Conservation (phyloP, 108 stramenopile species). For the Pseudonitzschia pungens region DNA sequence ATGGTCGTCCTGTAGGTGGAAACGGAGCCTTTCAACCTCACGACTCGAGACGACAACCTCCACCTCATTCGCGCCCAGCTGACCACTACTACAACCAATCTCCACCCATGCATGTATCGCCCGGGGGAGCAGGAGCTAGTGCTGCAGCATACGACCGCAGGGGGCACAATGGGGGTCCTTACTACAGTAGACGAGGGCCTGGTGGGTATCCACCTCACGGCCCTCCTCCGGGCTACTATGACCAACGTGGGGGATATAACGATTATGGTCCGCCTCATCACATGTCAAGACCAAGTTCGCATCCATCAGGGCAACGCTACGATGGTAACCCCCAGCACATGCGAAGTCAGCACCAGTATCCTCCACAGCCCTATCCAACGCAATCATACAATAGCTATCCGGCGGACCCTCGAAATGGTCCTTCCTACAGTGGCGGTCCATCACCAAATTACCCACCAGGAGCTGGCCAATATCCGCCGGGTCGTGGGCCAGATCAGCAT, state of each 20-base stretch:
- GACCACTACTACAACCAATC: constrained; percentile 23
- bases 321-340: constrained; percentile 12
- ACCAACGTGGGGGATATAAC: constrained; percentile 10
- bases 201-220: constrained; percentile 51
- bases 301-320: constrained; percentile 17
- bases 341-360: constrained; percentile 19
- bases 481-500: constrained; percentile 17
- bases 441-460: constrained; percentile 21
- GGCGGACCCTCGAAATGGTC: constrained; percentile 4
- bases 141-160: constrained; percentile 15
- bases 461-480: constrained; percentile 21
- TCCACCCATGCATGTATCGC: constrained; percentile 33
- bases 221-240: constrained; percentile 29
- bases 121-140: constrained; percentile 17
- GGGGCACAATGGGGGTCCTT: background rate
- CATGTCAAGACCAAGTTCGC: constrained; percentile 15
- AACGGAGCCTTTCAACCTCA: constrained; percentile 51
- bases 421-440: constrained; percentile 16
- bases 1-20: constrained; percentile 38
- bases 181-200: constrained; percentile 50
- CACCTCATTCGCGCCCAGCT: constrained; percentile 8
- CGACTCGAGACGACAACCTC: constrained; percentile 28
- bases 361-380: constrained; percentile 26
- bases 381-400: constrained; percentile 31
- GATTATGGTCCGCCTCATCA: constrained; percentile 15